Evolutionary conservation across 78 protist genomes (phyloP).

Genomic region (Dictyostelium citrinum): DNA sequence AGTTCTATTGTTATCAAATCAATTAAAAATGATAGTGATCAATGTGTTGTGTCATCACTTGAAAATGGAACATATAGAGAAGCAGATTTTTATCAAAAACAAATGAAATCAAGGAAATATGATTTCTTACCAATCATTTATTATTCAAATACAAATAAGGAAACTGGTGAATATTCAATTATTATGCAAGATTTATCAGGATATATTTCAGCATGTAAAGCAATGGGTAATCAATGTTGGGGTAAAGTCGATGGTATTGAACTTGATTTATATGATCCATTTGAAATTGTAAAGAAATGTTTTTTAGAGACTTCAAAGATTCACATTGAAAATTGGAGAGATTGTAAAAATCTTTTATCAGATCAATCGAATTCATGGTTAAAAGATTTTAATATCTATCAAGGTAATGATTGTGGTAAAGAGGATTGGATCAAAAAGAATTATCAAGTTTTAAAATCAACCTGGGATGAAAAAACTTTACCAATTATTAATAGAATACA

Average conservation of each 20-base stretch:
- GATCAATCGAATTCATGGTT: background rate
- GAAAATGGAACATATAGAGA: background rate
- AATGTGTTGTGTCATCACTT: background rate
- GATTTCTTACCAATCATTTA: background rate
- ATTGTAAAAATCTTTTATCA: background rate
- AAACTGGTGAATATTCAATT: background rate
- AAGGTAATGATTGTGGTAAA: background rate
- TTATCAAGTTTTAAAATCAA: background rate
- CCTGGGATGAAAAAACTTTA: background rate
- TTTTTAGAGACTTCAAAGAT: background rate
- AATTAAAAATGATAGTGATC: background rate
- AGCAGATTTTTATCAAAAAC: background rate
- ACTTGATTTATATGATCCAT: background rate
- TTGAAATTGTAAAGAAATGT: background rate
- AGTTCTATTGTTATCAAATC: background rate
- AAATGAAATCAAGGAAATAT: background rate
- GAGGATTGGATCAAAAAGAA: background rate
- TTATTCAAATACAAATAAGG: background rate
- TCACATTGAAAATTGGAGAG: slow-evolving; percentile 1
- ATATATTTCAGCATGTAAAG: background rate
- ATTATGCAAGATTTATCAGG: slow-evolving; percentile 13
- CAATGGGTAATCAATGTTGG: slow-evolving; percentile 40
- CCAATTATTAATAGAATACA: background rate
- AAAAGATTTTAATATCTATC: background rate
- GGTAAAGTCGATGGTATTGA: background rate